A percentile compares a stretch with the other conserved stretches of the same genome.
Conservation (phyloP, 140 eudicot genomes). For the Senecio squalidus region DNA sequence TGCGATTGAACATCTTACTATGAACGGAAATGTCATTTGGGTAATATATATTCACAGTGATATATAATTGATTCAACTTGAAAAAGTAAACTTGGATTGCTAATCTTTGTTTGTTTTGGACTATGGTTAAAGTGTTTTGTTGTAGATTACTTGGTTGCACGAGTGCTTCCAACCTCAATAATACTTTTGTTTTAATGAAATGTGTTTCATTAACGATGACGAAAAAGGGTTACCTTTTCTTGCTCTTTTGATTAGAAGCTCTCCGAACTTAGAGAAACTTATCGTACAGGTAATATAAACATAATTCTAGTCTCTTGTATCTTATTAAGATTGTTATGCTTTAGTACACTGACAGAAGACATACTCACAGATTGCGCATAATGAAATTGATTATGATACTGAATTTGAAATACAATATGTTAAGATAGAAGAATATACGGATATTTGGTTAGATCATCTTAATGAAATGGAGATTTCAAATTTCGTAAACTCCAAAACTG, state of each 20-base stretch:
- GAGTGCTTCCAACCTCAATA: conserved; percentile 3
- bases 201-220: too few relatives aligned
- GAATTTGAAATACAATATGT: neutral
- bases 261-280: conserved; percentile 17
- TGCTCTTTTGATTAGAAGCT: conserved; percentile 6
- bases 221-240: neutral
- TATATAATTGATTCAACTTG: neutral
- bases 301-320: neutral
- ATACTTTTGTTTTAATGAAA: neutral
- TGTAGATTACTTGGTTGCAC: neutral
- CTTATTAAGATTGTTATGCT: neutral
- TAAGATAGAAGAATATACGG: neutral
- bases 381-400: neutral
- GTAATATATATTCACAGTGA: too few relatives aligned
- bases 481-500: neutral
- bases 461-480: neutral
- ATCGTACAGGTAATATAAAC: neutral
- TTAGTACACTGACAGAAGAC: neutral
- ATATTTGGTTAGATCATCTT: neutral
- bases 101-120: neutral
- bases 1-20: conserved; percentile 22
- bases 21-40: too few relatives aligned
- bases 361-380: neutral
- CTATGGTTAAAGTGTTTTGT: neutral
- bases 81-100: neutral